Evolutionary conservation across 257 asterid genomes (phyloP).

Genomic region (Lycium barbarum): DNA sequence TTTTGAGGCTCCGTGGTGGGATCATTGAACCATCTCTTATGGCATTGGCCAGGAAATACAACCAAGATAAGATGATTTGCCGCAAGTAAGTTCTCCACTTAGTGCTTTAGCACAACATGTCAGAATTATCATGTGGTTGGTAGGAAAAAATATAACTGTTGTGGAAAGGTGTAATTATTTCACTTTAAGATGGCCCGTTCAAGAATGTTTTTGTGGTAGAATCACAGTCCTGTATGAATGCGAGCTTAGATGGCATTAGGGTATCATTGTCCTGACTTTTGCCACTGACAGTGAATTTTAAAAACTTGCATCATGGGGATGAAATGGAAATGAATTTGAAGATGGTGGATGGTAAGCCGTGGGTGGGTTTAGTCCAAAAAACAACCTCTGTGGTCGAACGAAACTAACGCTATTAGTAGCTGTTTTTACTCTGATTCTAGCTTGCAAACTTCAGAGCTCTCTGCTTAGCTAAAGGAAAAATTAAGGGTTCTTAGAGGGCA

Average conservation of each 20-base stretch:
- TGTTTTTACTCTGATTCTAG: neutral
- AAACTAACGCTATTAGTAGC: conserved; percentile 1
- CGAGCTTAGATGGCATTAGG: neutral
- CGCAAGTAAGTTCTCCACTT: conserved; percentile 55
- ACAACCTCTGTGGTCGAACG: neutral
- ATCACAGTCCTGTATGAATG: neutral
- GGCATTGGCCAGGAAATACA: conserved; percentile 73
- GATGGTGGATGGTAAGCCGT: neutral
- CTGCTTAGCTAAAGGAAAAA: neutral
- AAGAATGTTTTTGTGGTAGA: neutral
- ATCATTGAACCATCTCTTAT: conserved; percentile 74
- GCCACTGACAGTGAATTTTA: neutral
- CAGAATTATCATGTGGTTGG: neutral
- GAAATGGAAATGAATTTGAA: neutral
- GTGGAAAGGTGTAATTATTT: neutral
- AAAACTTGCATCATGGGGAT: neutral
- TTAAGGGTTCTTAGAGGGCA: neutral
- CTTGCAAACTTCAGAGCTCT: neutral
- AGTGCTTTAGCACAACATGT: too few species aligned
- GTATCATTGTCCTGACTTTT: neutral
- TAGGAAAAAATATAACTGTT: neutral
- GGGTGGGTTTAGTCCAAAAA: neutral
- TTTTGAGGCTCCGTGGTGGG: conserved; percentile 80
- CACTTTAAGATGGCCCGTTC: neutral
- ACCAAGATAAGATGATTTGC: conserved; percentile 75